phyloP scores from a whole-genome alignment of 768 basidiomycete genomes.

The Hirschioporus abietinus region DNA sequence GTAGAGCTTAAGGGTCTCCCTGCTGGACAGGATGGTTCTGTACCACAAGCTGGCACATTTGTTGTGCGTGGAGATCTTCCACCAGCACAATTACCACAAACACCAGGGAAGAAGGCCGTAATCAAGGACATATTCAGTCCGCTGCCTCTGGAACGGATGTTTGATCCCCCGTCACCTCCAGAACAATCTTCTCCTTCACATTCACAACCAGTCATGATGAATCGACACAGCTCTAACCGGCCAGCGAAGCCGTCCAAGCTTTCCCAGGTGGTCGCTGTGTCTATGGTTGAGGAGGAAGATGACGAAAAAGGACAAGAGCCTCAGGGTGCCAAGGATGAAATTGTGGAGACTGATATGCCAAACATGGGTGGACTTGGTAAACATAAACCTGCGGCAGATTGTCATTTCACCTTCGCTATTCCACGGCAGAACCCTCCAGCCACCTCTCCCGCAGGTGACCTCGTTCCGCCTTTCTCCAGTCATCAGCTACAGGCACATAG shows the following conservation, averaged over 20 bases:
- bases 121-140: slow-evolving; percentile 88
- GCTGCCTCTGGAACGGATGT: slow-evolving; percentile 83
- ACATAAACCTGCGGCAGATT: slow-evolving; percentile 42
- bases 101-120: slow-evolving; percentile 57
- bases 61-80: slow-evolving; percentile 66
- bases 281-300: slow-evolving; percentile 12
- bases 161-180: slow-evolving; percentile 88
- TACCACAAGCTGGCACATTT: slow-evolving; percentile 53
- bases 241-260: slow-evolving; percentile 28
- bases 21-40: slow-evolving; percentile 26
- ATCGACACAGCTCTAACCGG: slow-evolving; percentile 10
- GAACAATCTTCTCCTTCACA: slow-evolving; percentile 19
- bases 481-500: slow-evolving; percentile 51
- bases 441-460: slow-evolving; percentile 16
- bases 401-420: slow-evolving; percentile 73
- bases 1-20: slow-evolving; percentile 23
- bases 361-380: slow-evolving; percentile 36
- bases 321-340: slow-evolving; percentile 31
- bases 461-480: slow-evolving; percentile 12
- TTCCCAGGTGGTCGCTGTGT: slow-evolving; percentile 8
- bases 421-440: slow-evolving; percentile 35
- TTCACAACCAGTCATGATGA: slow-evolving; percentile 6
- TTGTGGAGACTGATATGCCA: slow-evolving; percentile 45
- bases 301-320: slow-evolving; percentile 13
- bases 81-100: slow-evolving; percentile 52